Evolutionary conservation across 192 early-diverging fungal species (phyloP), one percentile per base, ranked within the genome.

Genomic region (Coemansia sp.): DNA sequence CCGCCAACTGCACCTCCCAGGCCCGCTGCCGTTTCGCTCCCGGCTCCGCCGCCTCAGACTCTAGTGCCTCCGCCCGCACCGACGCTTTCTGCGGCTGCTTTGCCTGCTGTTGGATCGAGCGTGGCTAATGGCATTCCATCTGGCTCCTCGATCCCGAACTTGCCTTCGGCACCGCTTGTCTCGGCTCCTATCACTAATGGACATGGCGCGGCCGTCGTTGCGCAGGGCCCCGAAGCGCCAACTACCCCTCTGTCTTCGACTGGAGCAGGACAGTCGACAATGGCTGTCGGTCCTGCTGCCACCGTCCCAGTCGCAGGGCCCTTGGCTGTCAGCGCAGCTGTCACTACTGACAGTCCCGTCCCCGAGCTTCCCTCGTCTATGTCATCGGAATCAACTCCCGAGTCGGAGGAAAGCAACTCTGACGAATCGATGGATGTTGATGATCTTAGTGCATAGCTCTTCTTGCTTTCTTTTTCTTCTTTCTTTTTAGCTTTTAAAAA

Each of bases 1-100:
- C 68, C 69, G 40, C 80, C 80, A 2, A 78, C 72, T 0, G 80
- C 69, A 22, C 74, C 65, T 34, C 80, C 80, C 2, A 62, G 43
- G 70, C 69, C 69, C 9, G 41, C 24, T 31, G 12, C 70, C 38
- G 70, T 11, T 33, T 34, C 58, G n/a, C 34, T n/a, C 34, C 34
- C 58, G 10, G 58, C 16, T 16, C 18, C 34, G 2, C 58, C 16
- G 34, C 16, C 58, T 3, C 58, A 33, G 34, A 33, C 33, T n/a
- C 15, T 38, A 34, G 33, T 34, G 15, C 34, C 58, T 13, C 1
- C 16, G 16, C 58, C 33, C 5, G 58, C 18, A 6, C 58, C 36
- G 34, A n/a, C n/a, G 58, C 15, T 34, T 8, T 1, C 34, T 9
- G 16, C 58, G 18, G 58, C 7, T 36, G 8, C 34, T 36, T 9